Conservation (phyloP, 805 yeast species). For the Saturnispora dispora region DNA sequence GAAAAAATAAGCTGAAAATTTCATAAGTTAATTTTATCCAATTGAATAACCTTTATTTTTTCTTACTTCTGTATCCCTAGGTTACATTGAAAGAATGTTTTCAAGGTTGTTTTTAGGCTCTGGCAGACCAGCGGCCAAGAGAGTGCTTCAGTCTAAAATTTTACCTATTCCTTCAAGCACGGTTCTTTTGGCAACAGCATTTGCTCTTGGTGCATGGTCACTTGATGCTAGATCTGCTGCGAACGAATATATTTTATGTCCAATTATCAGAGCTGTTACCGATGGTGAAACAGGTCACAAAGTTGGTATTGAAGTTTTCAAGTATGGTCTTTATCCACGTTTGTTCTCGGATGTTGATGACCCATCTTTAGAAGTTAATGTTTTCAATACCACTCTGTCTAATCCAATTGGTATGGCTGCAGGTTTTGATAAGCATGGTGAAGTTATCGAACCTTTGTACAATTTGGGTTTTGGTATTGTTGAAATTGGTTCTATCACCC, state of each 20-base stretch:
- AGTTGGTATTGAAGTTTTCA: constrained; percentile 62
- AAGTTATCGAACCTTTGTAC: constrained; percentile 75
- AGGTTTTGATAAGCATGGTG: constrained; percentile 90
- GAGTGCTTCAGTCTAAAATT: constrained; percentile 10
- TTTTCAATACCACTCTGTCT: constrained; percentile 54
- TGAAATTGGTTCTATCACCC: constrained; percentile 91
- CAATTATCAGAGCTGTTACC: constrained; percentile 55
- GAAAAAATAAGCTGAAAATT: background rate
- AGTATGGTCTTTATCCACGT: constrained; percentile 58
- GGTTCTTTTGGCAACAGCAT: constrained; percentile 18
- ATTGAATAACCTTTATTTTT: background rate
- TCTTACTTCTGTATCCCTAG: background rate
- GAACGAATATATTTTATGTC: constrained; percentile 76
- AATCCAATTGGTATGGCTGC: constrained; percentile 93
- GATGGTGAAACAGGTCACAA: constrained; percentile 85
- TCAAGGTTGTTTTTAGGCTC: constrained; percentile 2
- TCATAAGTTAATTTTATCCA: background rate
- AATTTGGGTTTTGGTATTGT: constrained; percentile 79
- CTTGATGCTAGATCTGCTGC: constrained; percentile 75
- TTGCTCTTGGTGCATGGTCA: constrained; percentile 42
- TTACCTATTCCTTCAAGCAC: constrained; percentile 17
- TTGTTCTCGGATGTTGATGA: constrained; percentile 46
- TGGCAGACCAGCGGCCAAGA: background rate
- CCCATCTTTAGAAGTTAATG: constrained; percentile 44
- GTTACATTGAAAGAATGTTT: background rate